Conservation (phyloP, 1,139 yeast genomes). For the Candida glucosophila region DNA sequence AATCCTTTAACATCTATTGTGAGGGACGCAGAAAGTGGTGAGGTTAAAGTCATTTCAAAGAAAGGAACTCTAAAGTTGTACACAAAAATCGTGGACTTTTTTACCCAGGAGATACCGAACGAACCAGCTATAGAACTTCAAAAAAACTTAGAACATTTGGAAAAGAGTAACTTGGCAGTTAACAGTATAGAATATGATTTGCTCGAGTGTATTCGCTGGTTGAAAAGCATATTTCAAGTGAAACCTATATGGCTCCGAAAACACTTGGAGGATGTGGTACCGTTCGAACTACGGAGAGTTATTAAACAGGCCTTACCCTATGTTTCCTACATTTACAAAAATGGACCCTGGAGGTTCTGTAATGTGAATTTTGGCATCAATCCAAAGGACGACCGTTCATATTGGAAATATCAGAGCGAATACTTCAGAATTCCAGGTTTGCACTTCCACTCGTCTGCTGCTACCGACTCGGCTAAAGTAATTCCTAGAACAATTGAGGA, state of each 20-base stretch:
- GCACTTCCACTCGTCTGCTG: constrained; percentile 9
- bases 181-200: constrained; percentile 21
- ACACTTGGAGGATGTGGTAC: constrained; percentile 56
- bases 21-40: constrained; percentile 61
- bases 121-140: constrained; percentile 30
- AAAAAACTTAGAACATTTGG: constrained; percentile 22
- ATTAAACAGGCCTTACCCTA: constrained; percentile 76
- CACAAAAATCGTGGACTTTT: constrained; percentile 34
- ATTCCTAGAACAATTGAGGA: constrained; percentile 11
- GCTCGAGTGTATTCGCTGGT: constrained; percentile 42
- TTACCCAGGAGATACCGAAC: constrained; percentile 19
- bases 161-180: constrained; percentile 10
- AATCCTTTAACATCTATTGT: constrained; percentile 45
- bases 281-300: constrained; percentile 39
- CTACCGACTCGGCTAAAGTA: constrained; percentile 6
- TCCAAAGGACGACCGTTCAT: constrained; percentile 50
- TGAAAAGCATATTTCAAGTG: constrained; percentile 47
- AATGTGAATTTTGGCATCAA: constrained; percentile 73
- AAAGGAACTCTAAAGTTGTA: constrained; percentile 34
- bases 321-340: constrained; percentile 68
- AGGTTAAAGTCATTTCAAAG: constrained; percentile 31
- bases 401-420: constrained; percentile 73
- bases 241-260: constrained; percentile 86
- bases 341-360: constrained; percentile 96
- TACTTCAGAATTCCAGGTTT: constrained; percentile 54